These are phyloP conservation scores for Fusarium staphyleae DNA, from an alignment of 2,329 filamentous ascomycete genomes.

Conservation along the genomic window DNA sequence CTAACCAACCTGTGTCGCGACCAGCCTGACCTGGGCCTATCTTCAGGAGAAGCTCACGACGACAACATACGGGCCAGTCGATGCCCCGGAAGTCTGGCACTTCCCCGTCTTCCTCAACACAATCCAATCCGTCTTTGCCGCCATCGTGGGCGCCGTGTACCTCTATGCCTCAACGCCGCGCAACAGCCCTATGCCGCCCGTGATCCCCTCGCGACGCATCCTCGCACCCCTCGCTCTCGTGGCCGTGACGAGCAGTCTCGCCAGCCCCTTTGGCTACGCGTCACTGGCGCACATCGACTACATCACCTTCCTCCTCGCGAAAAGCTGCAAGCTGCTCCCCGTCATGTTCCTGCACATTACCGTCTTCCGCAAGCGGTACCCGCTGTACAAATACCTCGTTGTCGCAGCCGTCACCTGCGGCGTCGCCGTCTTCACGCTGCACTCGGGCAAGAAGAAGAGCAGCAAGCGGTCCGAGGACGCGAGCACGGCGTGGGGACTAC, in stretches of 20 bases:
- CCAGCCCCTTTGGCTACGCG: conserved; percentile 95
- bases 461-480: conserved; percentile 55
- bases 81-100: conserved; percentile 79
- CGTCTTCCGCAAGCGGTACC: conserved; percentile 86
- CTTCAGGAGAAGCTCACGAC: conserved; percentile 98
- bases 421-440: conserved; percentile 93
- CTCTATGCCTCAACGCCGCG: conserved; percentile 68
- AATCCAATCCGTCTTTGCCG: conserved; percentile 89
- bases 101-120: conserved; percentile 97
- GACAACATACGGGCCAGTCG: conserved; percentile 75
- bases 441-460: conserved; percentile 68
- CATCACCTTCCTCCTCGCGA: conserved; percentile 95
- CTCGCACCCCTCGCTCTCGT: conserved; percentile 82
- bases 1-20: conserved; percentile 9
- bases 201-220: conserved; percentile 81
- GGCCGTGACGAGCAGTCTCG: conserved; percentile 84
- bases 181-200: conserved; percentile 57
- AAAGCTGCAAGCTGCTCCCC: conserved; percentile 97
- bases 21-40: conserved; percentile 90
- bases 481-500: conserved; percentile 78
- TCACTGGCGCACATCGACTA: conserved; percentile 94
- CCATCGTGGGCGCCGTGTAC: conserved; percentile 82
- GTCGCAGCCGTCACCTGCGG: conserved; percentile 89
- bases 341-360: conserved; percentile 98
- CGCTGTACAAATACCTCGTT: conserved; percentile 95